These are phyloP conservation scores for Yamadazyma dendronema DNA, from an alignment of 1,139 yeast genomes.

Conservation along the genomic window DNA sequence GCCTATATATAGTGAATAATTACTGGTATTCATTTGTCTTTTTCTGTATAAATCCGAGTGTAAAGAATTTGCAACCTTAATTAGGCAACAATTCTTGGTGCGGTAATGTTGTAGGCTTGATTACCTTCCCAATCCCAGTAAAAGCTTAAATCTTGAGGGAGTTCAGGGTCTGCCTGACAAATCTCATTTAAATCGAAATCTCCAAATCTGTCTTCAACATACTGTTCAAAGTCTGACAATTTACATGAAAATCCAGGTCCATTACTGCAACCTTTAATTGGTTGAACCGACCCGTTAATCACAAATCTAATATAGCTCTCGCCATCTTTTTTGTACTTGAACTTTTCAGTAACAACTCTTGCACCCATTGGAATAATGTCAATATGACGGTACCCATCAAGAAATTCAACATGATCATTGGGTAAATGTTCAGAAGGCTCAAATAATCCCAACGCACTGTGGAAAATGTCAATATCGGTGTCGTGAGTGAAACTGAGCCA, in stretches of 20 bases:
- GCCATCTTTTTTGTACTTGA: conserved; percentile 30
- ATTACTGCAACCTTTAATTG: conserved; percentile 45
- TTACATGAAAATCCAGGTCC: conserved; percentile 63
- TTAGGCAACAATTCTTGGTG: conserved; percentile 16
- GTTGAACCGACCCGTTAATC: conserved; percentile 57
- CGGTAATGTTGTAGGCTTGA: conserved; percentile 13
- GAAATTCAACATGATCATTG: conserved; percentile 31
- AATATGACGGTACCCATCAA: conserved; percentile 43
- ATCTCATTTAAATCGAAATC: conserved; percentile 29
- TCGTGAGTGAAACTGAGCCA: conserved; percentile 57
- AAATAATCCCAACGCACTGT: conserved; percentile 52
- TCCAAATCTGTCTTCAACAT: conserved; percentile 30
- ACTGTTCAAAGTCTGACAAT: conserved; percentile 35
- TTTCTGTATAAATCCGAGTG: no score
- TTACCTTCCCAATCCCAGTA: conserved; percentile 32
- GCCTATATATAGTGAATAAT: no score
- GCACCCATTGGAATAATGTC: conserved; percentile 59
- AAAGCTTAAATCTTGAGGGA: conserved; percentile 25
- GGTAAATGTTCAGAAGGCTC: conserved; percentile 31
- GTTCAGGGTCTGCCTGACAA: conserved; percentile 25
- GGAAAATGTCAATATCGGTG: conserved; percentile 48
- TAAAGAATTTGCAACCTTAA: no score
- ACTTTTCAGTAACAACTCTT: conserved; percentile 48
- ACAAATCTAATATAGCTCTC: conserved; percentile 46
- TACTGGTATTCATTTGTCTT: no score